Base-by-base conservation (phyloP, 306 rosid genomes). In the Trichosanthes cucumerina region DNA sequence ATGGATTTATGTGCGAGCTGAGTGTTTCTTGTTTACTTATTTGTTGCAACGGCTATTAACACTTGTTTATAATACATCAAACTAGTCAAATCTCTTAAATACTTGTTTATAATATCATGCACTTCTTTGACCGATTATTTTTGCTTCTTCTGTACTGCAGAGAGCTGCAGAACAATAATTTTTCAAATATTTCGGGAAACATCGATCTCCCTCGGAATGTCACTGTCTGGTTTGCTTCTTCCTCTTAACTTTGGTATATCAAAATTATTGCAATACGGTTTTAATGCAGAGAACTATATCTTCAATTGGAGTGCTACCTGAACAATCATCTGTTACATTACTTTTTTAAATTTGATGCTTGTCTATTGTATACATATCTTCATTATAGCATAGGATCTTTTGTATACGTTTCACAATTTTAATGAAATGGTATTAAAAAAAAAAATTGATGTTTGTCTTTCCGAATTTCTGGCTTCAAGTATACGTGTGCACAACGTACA, bases 161-260 rank as follows among this genome's bases (percentile, higher is more conserved):
- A 89, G 92, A 95, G 53, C 83, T 95, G 87, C 91, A 90, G 87
- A 84, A 92, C 83, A 95, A 95, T 78, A 1, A 23, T 2, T 73
- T 95, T 82, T 54, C 89, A 71, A 26, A 64, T 81, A 79, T 95
- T 83, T 65, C 82, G 47, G 96, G 92, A 85, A 88, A 75, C 71
- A 85, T 52, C 7, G 19, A 41, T 78, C 76, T 90, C 80, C 97
- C 91, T 78, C 82, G 62, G 54, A 91, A 95, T 81, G 91, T 92
- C 86, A 83, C 97, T 4, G 83, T 95, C 81, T 75, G 88, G 99
- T 95, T 83, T 50, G 87, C 28, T 84, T 88, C 87, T 66, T 78
- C 76, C 89, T 83, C 78, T 65, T 76, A 50, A 53, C 62, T 77
- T 44, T 66, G 78, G 53, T 82, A 80, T 41, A 58, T 70, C 58